Base-by-base conservation (phyloP, 2,329 filamentous ascomycete genomes). In the Ceratocystis alfenasii region DNA sequence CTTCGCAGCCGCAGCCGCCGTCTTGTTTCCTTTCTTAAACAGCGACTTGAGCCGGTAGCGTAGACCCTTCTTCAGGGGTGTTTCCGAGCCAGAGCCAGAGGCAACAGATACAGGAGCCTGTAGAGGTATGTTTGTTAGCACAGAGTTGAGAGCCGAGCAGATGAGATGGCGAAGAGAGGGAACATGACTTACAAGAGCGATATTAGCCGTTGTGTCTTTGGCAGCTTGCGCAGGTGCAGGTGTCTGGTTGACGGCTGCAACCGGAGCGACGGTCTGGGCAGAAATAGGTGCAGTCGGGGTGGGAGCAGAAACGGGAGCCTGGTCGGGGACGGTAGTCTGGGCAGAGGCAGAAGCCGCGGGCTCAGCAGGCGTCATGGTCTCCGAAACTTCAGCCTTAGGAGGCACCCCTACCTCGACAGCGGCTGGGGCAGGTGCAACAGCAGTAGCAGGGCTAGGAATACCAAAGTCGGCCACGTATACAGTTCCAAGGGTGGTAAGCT, bases 1-100 rank as follows among this genome's bases (percentile, higher is more conserved):
- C 5, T 46, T 46, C 17, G 10, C 7, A 10, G 20, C 28, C 7
- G 15, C 1, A 22, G 28, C 17, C 15, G 50, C 33, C 10, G 48
- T 57, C 25, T 64, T 64, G n/a, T 64, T 64, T 20, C 22, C 45
- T 36, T 59, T 64, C 63, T 64, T 64, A 8, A 53, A 64, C 12
- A 62, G 60, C n/a, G 63, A 57, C 63, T 64, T 64, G 28, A 64
- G 33, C 33, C 63, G 57, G 63, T 28, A 15, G n/a, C 50, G 48
- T 33, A 64, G 20, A 28, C 63, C n/a, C 17, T 36, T 57, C 33
- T 64, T 64, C 33, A 45, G 57, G 22, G 22, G 33, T n/a, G 50
- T 6, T 45, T 57, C 48, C 17, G 53, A 59, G 25, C 53, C 28
- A 15, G 22, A 59, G 25, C 53, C 28, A 15, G 22, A 28, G 22